Evolutionary conservation across 139 green algal species (phyloP), one percentile per base, ranked within the genome.

Genomic region (Picochlorum sp.): DNA sequence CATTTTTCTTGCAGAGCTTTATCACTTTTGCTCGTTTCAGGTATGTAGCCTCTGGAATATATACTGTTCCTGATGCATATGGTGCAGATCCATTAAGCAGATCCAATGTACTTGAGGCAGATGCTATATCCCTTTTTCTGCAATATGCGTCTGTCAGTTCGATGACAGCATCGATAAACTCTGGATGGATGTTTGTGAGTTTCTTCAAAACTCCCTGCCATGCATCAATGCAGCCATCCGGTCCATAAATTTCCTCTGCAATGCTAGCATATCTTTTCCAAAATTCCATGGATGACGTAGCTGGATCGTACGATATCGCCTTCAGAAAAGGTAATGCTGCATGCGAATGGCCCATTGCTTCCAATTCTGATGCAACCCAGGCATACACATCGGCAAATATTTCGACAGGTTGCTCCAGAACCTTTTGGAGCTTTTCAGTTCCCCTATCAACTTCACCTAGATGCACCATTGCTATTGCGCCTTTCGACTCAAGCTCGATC

Each of bases 111-210:
- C 40, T 44, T 30, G 59, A 26, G 29, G 39, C 61, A 20, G 73
- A 55, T 10, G 49, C 58, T 70, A 92, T 75, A 60, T 98, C 32
- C 4, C 78, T 73, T 49, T 97, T 57, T 50, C 96, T 80, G 2
- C 50, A 31, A 65, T 95, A 96, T 26, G 96, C 39, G 35, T 68
- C 66, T 67, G 96, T 95, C 55, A 98, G 74, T 31, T 65, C 68
- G 26, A 79, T 69, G 28, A 94, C 78, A 10, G 68, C 58, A 10
- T 71, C 69, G 2, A 73, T 45, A 65, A 97, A 76, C 35, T 52
- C 51, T 1, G 64, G 41, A 26, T 82, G 35, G 18, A 32, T 20
- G 5, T 13, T 39, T 35, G 5, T 36, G 25, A 10, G 45, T 50
- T 44, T 76, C 22, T 59, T 55, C 28, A 44, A 55, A 10, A 64